Evolutionary conservation across 495 filamentous ascomycete genomes (phyloP), one percentile per base, ranked within the genome.

Genomic region (Lindgomyces ingoldianus): DNA sequence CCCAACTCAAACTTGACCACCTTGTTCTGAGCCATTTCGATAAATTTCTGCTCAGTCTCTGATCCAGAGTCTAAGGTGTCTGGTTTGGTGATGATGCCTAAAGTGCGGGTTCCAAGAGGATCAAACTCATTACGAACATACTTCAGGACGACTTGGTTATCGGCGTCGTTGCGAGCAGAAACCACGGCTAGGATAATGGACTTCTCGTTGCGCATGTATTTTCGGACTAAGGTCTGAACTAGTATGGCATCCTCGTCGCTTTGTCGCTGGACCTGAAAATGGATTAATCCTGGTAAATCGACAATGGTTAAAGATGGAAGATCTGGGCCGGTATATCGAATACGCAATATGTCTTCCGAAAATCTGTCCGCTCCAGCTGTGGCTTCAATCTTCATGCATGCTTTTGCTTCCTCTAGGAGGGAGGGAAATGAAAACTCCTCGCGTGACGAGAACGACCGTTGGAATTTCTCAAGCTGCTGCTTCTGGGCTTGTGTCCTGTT

Each of bases 61-160:
- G 72, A 73, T 18, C 65, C 68, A 8, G 25, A 19, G 33, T 69
- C 50, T n/a, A 75, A 47, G 0, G 25, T 55, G 54, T 76, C 73
- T 1, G 74, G 74, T 44, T 76, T 76, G 4, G 74, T 76, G 55
- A 76, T 75, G 49, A 76, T 68, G 0, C 74, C 73, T 1, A 76
- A 24, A 0, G 74, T 75, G 6, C 73, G 70, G 19, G 54, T 26
- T 3, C 63, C 68, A 1, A 14, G 9, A n/a, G 50, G 51, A 50
- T 76, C 74, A 25, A 70, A 36, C 46, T 65, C 48, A 9, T 65
- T 61, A 3, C 66, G 65, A 12, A 62, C 18, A 21, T 30, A 48
- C 14, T 60, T 12, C 0, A 72, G 41, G 21, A 75, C 64, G 10
- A 44, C 47, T 46, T 76, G 74, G 42, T 66, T 72, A 10, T 57